Conservation (phyloP, 2,329 filamentous ascomycete species). For the Paraphoma chrysanthemicola region DNA sequence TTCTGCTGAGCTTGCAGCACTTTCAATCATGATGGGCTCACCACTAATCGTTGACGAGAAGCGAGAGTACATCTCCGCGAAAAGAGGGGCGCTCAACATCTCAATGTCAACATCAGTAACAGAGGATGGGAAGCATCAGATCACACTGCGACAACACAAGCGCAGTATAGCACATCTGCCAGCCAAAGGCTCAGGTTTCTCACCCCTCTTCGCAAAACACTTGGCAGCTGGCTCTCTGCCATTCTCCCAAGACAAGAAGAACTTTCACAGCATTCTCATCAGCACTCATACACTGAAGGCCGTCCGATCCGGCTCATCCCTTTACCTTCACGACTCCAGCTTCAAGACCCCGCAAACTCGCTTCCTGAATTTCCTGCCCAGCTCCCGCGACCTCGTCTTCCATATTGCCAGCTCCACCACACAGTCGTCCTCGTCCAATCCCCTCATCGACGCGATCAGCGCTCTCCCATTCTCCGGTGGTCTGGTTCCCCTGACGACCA, state of each 20-base stretch:
- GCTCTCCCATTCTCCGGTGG: conserved; percentile 36
- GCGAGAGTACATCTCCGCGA: conserved; percentile 1
- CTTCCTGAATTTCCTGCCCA: conserved; percentile 33
- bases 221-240: conserved; percentile 40
- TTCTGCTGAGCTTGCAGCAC: conserved; percentile 30
- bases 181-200: conserved; percentile 31
- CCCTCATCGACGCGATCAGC: conserved; percentile 35
- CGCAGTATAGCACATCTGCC: conserved; percentile 30
- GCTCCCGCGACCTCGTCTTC: conserved; percentile 23
- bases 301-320: conserved; percentile 22
- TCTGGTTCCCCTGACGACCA: conserved; percentile 31
- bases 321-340: conserved; percentile 18
- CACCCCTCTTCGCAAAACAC: conserved; percentile 43
- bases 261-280: conserved; percentile 33
- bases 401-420: conserved; percentile 24
- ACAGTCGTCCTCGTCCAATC: conserved; percentile 17
- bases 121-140: conserved; percentile 21
- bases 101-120: conserved; percentile 21
- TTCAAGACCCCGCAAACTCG: conserved; percentile 14
- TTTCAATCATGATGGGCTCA: conserved; percentile 39
- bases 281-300: conserved; percentile 26
- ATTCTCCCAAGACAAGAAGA: conserved; percentile 24
- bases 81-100: conserved; percentile 36
- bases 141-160: conserved; percentile 33
- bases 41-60: conserved; percentile 10